These are phyloP conservation scores for Vanderwaltozyma tropicalis DNA, from an alignment of 805 yeast genomes.

Conservation along the genomic window DNA sequence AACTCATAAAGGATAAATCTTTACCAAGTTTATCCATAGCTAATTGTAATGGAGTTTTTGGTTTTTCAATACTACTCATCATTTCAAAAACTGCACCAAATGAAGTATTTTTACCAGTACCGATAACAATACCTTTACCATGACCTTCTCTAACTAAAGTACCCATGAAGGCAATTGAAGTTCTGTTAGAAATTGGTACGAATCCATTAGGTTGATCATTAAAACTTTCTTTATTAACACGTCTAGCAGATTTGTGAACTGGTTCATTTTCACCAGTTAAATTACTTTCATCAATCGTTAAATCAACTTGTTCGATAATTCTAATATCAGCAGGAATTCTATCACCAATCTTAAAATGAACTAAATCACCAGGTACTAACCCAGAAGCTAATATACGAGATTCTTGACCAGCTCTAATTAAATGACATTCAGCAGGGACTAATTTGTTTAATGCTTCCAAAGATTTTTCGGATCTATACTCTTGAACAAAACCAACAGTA, in stretches of 20 bases:
- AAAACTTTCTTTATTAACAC: constrained; percentile 27
- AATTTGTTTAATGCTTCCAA: constrained; percentile 83
- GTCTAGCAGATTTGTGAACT: constrained; percentile 51
- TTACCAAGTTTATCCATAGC: constrained; percentile 95
- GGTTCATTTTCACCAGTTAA: constrained; percentile 94
- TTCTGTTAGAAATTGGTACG: constrained; percentile 57
- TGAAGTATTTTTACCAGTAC: constrained; percentile 81
- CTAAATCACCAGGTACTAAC: constrained; percentile 93
- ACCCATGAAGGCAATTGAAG: constrained; percentile 89
- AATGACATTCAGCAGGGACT: constrained; percentile 94
- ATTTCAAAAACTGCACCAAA: constrained; percentile 91
- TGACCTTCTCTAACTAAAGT: constrained; percentile 94
- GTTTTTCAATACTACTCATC: constrained; percentile 93
- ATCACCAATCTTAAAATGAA: constrained; percentile 84
- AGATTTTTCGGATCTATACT: constrained; percentile 89
- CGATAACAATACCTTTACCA: constrained; percentile 87
- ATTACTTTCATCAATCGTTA: constrained; percentile 85
- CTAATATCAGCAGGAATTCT: constrained; percentile 94
- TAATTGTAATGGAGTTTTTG: constrained; percentile 91
- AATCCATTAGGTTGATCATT: constrained; percentile 25
- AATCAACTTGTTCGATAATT: constrained; percentile 64
- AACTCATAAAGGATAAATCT: constrained; percentile 76
- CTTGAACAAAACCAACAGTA: constrained; percentile 95
- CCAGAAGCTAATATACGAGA: constrained; percentile 76
- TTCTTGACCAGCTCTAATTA: constrained; percentile 70